phyloP scores from a whole-genome alignment of 768 basidiomycete genomes.

The Coprinopsis sp. region DNA sequence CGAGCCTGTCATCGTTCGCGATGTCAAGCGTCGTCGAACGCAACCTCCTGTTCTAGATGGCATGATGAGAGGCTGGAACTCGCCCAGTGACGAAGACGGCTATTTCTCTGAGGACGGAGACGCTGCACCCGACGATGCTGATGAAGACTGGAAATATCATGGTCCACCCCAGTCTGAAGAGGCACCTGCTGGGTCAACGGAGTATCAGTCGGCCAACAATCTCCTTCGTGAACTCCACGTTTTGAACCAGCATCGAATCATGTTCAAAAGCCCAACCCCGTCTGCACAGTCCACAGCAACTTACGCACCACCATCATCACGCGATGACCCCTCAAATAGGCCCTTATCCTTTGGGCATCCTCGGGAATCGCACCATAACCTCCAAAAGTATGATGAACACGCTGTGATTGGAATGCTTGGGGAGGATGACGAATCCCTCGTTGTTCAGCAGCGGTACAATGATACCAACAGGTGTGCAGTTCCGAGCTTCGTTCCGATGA shows the following conservation, averaged over 20 bases:
- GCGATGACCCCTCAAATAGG: background rate
- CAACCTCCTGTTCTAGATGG: constrained; percentile 51
- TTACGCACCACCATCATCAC: background rate
- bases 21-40: constrained; percentile 51
- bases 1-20: constrained; percentile 23
- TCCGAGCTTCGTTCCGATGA: constrained; percentile 4
- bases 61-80: constrained; percentile 42
- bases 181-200: constrained; percentile 19
- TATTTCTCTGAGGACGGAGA: too few relatives aligned
- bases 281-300: too few relatives aligned
- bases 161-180: constrained; percentile 2
- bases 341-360: background rate
- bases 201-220: constrained; percentile 60
- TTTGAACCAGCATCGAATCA: constrained; percentile 58
- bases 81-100: constrained; percentile 28
- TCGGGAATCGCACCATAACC: background rate
- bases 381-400: too few relatives aligned
- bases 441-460: background rate
- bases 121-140: too few relatives aligned
- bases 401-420: too few relatives aligned
- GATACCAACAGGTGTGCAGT: constrained; percentile 47
- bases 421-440: background rate
- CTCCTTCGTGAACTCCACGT: constrained; percentile 69
- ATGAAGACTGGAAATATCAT: constrained; percentile 18
- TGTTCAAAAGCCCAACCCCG: constrained; percentile 30